Conservation (phyloP, 148 eudicot species). For the Beta vulgaris region DNA sequence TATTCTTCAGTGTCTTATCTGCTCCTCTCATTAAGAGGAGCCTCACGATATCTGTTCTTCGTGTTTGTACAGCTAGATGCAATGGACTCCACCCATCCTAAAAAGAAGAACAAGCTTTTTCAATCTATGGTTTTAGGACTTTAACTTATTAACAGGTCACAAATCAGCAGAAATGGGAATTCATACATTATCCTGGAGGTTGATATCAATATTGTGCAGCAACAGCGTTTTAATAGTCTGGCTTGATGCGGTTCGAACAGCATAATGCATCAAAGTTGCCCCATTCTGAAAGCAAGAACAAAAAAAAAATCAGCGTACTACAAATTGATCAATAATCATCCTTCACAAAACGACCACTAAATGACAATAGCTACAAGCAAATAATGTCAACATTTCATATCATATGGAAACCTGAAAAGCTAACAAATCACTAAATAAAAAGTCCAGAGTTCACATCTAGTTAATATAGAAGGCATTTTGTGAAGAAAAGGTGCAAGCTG, state of each 20-base stretch:
- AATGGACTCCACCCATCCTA: conserved; percentile 97
- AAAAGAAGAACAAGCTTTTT: conserved; percentile 1
- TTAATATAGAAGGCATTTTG: neutral
- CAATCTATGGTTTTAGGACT: neutral
- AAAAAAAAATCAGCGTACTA: neutral
- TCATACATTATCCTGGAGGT: conserved; percentile 79
- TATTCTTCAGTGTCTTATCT: conserved; percentile 62
- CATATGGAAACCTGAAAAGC: neutral
- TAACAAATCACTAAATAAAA: neutral
- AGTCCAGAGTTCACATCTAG: neutral
- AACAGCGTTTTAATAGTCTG: conserved; percentile 75
- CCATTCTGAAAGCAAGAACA: conserved; percentile 54
- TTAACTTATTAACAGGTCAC: neutral
- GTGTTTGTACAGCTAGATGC: conserved; percentile 93
- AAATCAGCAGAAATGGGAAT: neutral
- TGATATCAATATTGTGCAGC: conserved; percentile 80
- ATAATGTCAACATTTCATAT: neutral
- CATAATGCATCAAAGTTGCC: conserved; percentile 93
- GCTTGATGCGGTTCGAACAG: conserved; percentile 72
- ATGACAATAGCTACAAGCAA: neutral
- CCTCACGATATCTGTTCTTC: conserved; percentile 90
- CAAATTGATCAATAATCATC: neutral
- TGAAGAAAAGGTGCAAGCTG: neutral
- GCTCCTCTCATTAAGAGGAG: conserved; percentile 88
- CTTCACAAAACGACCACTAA: neutral